These are phyloP conservation scores for Boechera stricta DNA, from an alignment of 345 rosid species.

Conservation along the genomic window DNA sequence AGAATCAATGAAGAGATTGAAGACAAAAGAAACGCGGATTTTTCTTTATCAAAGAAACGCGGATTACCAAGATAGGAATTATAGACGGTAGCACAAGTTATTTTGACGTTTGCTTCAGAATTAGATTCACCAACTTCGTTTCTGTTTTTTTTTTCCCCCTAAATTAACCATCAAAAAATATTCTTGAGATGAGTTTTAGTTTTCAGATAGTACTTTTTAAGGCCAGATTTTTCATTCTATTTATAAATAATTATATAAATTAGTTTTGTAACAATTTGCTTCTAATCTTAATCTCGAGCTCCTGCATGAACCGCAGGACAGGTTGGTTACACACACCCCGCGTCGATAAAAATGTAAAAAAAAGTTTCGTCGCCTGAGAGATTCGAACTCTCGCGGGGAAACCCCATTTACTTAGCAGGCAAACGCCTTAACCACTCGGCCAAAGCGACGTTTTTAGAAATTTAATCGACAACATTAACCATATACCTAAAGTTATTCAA, in stretches of 20 bases:
- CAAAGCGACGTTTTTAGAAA: constrained; percentile 45
- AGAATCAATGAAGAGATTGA: not conserved
- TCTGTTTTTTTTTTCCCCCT: not conserved
- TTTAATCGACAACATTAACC: fast-evolving
- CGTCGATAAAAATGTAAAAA: not conserved
- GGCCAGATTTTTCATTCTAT: not conserved
- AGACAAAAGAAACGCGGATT: not conserved
- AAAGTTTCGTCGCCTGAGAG: constrained; percentile 63
- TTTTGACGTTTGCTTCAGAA: not conserved
- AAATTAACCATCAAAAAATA: not conserved
- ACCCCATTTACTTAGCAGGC: constrained; percentile 78
- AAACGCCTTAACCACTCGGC: constrained; percentile 75
- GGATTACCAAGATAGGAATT: constrained; percentile 19
- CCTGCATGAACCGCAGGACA: not conserved
- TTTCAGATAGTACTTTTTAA: not conserved
- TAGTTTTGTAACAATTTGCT: not conserved
- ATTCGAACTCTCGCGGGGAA: constrained; percentile 81
- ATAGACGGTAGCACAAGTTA: no score
- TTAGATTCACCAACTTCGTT: not conserved
- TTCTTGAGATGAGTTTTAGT: not conserved
- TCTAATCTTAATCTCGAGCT: not conserved
- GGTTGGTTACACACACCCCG: not conserved
- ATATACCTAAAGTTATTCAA: not conserved
- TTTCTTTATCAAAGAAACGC: no score
- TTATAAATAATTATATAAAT: not conserved